A percentile compares a stretch with the other conserved stretches of the same genome.
Conservation (phyloP, 1,284 basidiomycete species). For the Wallemia mellicola region DNA sequence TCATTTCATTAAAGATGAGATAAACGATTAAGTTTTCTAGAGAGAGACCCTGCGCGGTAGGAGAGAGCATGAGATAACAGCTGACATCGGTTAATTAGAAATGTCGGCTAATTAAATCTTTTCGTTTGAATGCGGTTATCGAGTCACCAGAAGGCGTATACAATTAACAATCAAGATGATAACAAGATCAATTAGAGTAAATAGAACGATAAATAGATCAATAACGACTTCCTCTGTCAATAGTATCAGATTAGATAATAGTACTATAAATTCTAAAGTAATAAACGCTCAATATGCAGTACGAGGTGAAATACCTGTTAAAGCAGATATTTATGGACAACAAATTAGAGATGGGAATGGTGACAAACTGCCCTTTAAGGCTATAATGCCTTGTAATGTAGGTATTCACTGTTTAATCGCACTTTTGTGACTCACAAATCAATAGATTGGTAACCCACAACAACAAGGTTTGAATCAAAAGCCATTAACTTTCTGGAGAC, state of each 20-base stretch:
- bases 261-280: constrained; percentile 39
- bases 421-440: not conserved
- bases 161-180: too few species aligned
- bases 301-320: constrained; percentile 81
- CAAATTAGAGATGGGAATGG: constrained; percentile 26
- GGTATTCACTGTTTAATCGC: constrained; percentile 12
- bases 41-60: too few species aligned
- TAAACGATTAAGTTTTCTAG: too few species aligned
- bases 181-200: too few species aligned
- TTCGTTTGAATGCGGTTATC: not conserved
- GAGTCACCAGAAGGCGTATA: not conserved
- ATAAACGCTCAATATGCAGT: constrained; percentile 84
- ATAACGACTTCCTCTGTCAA: not conserved
- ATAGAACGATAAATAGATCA: not conserved
- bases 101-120: not conserved
- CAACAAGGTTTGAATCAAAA: constrained; percentile 78
- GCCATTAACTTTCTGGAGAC: constrained; percentile 71
- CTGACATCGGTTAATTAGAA: too few species aligned
- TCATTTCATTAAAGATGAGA: too few species aligned
- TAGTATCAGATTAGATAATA: not conserved
- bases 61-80: too few species aligned
- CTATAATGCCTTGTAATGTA: constrained; percentile 82
- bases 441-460: constrained; percentile 44
- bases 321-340: constrained; percentile 54
- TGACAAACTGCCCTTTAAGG: constrained; percentile 41